A percentile compares a stretch with the other conserved stretches of the same genome.
Conservation (phyloP, 2,329 filamentous ascomycete species). For the Epichloe elymi region DNA sequence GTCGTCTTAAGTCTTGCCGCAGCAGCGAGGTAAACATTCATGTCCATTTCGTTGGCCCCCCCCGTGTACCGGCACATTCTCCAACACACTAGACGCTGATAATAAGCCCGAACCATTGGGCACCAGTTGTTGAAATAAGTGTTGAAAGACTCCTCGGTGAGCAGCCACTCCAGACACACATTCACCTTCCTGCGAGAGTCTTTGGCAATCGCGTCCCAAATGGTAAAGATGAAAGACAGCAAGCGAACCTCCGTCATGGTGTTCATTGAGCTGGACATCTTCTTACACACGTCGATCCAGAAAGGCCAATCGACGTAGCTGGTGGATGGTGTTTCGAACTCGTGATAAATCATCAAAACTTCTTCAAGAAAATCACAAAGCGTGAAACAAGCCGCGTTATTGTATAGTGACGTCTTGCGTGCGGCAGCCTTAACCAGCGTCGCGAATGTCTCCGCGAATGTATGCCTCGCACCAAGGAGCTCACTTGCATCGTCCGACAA, state of each 20-base stretch:
- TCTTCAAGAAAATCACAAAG: constrained; percentile 89
- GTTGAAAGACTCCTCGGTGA: constrained; percentile 63
- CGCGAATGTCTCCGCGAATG: constrained; percentile 67
- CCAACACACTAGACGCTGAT: constrained; percentile 84
- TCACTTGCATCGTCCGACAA: constrained; percentile 37
- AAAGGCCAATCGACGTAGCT: constrained; percentile 64
- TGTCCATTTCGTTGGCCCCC: constrained; percentile 46
- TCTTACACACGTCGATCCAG: constrained; percentile 69
- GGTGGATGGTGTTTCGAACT: constrained; percentile 29
- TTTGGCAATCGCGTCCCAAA: constrained; percentile 61
- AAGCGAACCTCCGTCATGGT: constrained; percentile 81
- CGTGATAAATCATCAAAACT: constrained; percentile 49
- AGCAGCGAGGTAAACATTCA: constrained; percentile 57
- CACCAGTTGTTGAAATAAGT: constrained; percentile 88
- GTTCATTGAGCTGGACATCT: constrained; percentile 72
- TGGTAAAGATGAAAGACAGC: constrained; percentile 65
- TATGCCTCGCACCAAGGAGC: constrained; percentile 37
- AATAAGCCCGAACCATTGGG: constrained; percentile 88
- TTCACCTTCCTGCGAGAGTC: constrained; percentile 54
- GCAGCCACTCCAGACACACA: constrained; percentile 61
- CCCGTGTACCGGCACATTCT: constrained; percentile 67
- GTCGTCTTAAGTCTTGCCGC: constrained; percentile 54
- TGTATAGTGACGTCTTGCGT: constrained; percentile 63
- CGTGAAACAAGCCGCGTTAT: constrained; percentile 74
- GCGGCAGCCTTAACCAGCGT: constrained; percentile 60